Base-by-base conservation (phyloP, 2,329 filamentous ascomycete species). In the Remersonia thermophila region DNA sequence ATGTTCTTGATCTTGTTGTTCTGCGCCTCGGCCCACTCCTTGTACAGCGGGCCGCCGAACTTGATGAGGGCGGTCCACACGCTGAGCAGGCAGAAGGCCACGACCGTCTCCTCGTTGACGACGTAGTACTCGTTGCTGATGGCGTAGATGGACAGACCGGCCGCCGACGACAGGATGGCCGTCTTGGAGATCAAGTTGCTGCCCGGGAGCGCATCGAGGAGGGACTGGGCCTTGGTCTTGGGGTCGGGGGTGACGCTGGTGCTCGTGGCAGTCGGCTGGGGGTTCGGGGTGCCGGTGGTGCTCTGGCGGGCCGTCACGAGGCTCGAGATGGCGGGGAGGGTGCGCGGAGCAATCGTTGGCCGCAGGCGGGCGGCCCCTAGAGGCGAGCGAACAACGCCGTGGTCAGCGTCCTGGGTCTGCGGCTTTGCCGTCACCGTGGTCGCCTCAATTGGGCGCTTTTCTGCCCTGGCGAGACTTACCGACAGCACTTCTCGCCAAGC, bases 81-180 rank as follows among this genome's bases (percentile, higher is more conserved):
- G 60, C 81, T 85, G 58, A 96, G 70, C 55, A 98, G 73, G 63
- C 83, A 91, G 67, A 98, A 76, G 50, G 84, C 83, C 57, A 93
- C 83, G 59, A 98, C 83, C 47, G 87, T 83, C 73, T 98, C 91
- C 74, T 98, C 91, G 71, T 98, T 98, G 67, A 98, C 74, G 61
- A 98, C 86, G 67, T 95, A 96, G 72, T 96, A 86, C 77, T 98
- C 91, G 69, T 93, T 98, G 79, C 83, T 93, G 67, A 98, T 86
- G 57, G 86, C 91, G 60, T 91, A 93, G 62, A 93, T 75, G 56
- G 83, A 87, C 53, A 93, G 66, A 67, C 83, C 89, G 56, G 91
- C 84, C 48, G 81, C 80, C 54, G 85, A 87, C 58, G 89, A 96
- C 56, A 98, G 81, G 60, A 95, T 89, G 56, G 91, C 91, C 52